Base-by-base conservation (phyloP, 106 monocot species). In the Alisma plantagoaquatica region DNA sequence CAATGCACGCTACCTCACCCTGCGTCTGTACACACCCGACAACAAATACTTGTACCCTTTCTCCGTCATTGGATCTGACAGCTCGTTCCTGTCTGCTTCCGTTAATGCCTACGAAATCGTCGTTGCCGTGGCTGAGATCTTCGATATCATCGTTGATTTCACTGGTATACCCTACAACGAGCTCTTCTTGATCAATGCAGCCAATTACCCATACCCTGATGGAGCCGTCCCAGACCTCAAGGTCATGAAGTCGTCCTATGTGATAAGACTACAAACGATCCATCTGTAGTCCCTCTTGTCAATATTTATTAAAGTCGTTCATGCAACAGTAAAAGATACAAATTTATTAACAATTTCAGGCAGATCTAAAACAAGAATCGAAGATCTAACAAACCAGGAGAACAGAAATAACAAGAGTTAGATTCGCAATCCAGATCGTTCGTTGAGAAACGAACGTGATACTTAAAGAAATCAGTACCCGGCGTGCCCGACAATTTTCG, bases 101-200 rank as follows among this genome's bases (percentile, higher is more conserved):
- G 30, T 69, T 78, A 0, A 59, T 69, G 11, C 17, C 46, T 3
- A 41, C 59, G 29, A 12, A 14, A 4, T 71, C 23, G 6, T 60
- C 81, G 53, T 57, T 82, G 56, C 68, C 15, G 77, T 81, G 0
- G 64, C 81, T 2, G 81, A 82, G 48, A 69, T 66, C 38, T 49
- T 65, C 28, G 81, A 87, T 59, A 77, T 82, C 31, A 16, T 86
- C 21, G 43, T 81, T 44, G 72, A 81, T 53, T 87, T 87, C 69
- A 48, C 77, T 7, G 17, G 3, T 66, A 67, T 4, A 1, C 51
- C n/a, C 56, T 54, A 32, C 23, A 53, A 24, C 16, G 22, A n/a
- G n/a, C n/a, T n/a, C n/a, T 16, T 2, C 15, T 65, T 82, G 1
- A 18, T 24, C 43, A 59, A 59, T 28, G 42, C 11, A 26, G 23